These are phyloP conservation scores for Paramecium caudatum DNA, from an alignment of 73 alveolate genomes.

Conservation along the genomic window DNA sequence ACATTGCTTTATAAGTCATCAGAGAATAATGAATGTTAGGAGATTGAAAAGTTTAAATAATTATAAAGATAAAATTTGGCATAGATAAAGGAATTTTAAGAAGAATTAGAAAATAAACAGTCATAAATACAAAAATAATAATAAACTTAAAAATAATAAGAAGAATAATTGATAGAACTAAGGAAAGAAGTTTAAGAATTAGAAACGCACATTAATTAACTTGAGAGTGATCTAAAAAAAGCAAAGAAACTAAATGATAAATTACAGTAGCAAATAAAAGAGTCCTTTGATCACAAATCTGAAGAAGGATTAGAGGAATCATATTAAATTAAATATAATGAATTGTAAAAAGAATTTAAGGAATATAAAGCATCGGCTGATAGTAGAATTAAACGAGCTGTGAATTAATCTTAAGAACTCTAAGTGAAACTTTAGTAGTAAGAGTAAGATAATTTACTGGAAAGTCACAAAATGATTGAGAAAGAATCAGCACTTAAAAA, in stretches of 20 bases:
- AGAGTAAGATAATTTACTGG: not conserved
- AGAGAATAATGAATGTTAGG: not conserved
- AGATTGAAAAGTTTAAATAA: not conserved
- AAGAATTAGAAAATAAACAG: not conserved
- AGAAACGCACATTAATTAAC: not conserved
- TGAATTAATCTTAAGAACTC: not conserved
- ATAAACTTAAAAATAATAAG: not conserved
- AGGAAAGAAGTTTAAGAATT: not conserved
- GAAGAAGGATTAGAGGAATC: not conserved
- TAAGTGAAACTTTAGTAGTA: not conserved
- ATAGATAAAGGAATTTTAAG: not conserved
- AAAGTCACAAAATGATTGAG: slow-evolving; percentile 23
- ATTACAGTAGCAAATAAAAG: slow-evolving; percentile 4
- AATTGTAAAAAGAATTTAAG: not conserved
- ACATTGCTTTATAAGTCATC: not conserved
- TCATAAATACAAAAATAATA: not conserved
- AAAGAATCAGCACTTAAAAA: not conserved
- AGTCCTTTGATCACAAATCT: not conserved
- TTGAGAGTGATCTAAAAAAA: not conserved
- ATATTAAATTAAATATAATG: not conserved
- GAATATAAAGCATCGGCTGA: slow-evolving; percentile 11
- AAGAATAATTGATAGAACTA: not conserved
- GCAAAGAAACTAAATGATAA: not conserved
- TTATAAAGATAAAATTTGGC: not conserved
- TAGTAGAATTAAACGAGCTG: not conserved